A percentile compares a stretch with the other conserved stretches of the same genome.
Evolutionary conservation across 805 yeast species (phyloP).

Genomic region (Jamesozyma lodderae): DNA sequence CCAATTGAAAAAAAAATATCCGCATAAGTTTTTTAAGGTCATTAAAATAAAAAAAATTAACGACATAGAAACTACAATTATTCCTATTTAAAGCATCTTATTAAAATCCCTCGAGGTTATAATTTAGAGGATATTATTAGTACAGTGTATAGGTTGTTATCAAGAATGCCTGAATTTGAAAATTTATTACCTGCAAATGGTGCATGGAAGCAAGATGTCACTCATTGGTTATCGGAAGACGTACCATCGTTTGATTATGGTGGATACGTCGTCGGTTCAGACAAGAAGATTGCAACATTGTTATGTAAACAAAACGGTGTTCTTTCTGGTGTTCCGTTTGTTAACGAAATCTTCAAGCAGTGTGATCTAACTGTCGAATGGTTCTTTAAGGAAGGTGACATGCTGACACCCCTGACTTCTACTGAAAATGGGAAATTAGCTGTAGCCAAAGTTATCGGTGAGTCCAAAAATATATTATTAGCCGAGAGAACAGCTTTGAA

Average conservation of each 20-base stretch:
- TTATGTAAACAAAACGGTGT: conserved; percentile 77
- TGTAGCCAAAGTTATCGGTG: conserved; percentile 73
- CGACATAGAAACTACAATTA: too few relatives aligned
- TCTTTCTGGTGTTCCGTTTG: conserved; percentile 82
- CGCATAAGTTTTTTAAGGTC: neutral
- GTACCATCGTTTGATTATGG: conserved; percentile 93
- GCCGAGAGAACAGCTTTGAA: conserved; percentile 86
- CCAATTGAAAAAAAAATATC: neutral
- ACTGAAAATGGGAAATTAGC: conserved; percentile 44
- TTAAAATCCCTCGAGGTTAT: too few relatives aligned
- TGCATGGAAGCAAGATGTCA: conserved; percentile 70
- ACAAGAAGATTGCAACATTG: conserved; percentile 59
- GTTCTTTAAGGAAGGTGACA: conserved; percentile 63
- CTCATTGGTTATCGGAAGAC: conserved; percentile 74
- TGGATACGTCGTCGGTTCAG: conserved; percentile 87
- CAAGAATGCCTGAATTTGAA: conserved; percentile 30
- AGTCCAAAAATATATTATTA: conserved; percentile 66
- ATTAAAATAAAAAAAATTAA: too few relatives aligned
- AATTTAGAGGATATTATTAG: too few relatives aligned
- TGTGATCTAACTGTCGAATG: conserved; percentile 66
- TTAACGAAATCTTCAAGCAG: conserved; percentile 71
- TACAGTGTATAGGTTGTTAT: too few relatives aligned
- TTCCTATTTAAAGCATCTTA: too few relatives aligned
- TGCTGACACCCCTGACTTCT: conserved; percentile 34
- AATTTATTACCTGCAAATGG: conserved; percentile 69